phyloP scores from a whole-genome alignment of 2,329 filamentous ascomycete genomes.

The Emergomyces africanus region DNA sequence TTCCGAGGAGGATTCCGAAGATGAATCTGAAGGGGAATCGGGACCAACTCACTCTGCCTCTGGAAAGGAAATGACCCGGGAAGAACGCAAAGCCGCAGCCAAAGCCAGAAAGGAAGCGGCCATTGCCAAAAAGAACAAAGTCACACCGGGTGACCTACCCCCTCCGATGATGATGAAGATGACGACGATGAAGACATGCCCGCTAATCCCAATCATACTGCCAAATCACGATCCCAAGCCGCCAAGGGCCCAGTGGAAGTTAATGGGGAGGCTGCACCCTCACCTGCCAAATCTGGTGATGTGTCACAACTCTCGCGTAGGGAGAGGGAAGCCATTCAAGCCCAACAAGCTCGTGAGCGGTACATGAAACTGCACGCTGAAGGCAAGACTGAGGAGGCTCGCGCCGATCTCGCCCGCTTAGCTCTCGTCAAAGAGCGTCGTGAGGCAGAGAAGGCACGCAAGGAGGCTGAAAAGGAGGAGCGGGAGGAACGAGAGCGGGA shows the following conservation, averaged over 20 bases:
- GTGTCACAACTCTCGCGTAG: slow-evolving; percentile 49
- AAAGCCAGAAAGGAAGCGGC: slow-evolving; percentile 88
- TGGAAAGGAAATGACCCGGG: slow-evolving; percentile 54
- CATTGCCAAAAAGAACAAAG: slow-evolving; percentile 60
- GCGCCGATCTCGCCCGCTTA: slow-evolving; percentile 74
- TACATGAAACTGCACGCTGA: slow-evolving; percentile 87
- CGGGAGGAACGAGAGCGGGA: slow-evolving; percentile 28
- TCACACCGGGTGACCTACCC: slow-evolving; percentile 74
- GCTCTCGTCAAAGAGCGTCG: slow-evolving; percentile 73
- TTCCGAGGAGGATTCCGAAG: slow-evolving; percentile 32
- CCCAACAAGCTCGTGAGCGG: slow-evolving; percentile 74
- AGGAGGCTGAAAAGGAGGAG: slow-evolving; percentile 58
- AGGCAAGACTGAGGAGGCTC: slow-evolving; percentile 93
- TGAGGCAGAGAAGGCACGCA: slow-evolving; percentile 68
- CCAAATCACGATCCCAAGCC: slow-evolving; percentile 56
- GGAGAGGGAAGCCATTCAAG: slow-evolving; percentile 69
- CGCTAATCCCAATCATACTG: slow-evolving; percentile 78
- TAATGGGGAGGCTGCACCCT: slow-evolving; percentile 11
- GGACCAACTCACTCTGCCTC: slow-evolving; percentile 35
- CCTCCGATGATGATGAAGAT: slow-evolving; percentile 42
- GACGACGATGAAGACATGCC: slow-evolving; percentile 38
- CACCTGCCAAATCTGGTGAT: slow-evolving; percentile 37
- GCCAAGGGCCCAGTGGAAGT: slow-evolving; percentile 35
- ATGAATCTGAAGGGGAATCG: slow-evolving; percentile 35
- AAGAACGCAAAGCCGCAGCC: slow-evolving; percentile 74